Conservation (phyloP, 75 land plant species). For the Isoetes taiwanensis region DNA sequence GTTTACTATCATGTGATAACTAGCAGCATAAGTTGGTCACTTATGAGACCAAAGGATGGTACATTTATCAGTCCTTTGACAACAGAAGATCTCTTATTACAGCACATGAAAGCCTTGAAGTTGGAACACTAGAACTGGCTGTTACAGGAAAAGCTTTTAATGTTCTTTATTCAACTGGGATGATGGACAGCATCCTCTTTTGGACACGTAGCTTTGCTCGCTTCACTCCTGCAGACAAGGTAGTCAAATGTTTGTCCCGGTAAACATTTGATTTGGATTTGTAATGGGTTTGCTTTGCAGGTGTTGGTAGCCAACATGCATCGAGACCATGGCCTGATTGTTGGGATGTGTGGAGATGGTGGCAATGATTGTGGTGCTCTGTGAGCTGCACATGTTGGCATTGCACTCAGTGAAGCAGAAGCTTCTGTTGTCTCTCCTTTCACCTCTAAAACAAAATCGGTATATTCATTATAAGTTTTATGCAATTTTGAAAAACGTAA, state of each 20-base stretch:
- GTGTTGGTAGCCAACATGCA: not conserved
- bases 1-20: too few relatives aligned
- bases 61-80: not conserved
- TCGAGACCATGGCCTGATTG: not conserved
- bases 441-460: constrained; percentile 2
- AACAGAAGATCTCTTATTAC: not conserved
- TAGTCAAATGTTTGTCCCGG: too few relatives aligned
- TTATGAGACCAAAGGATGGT: too few relatives aligned
- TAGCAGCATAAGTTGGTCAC: not conserved
- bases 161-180: not conserved
- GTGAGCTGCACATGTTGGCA: constrained; percentile 3
- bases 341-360: constrained; percentile 6
- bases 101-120: constrained; percentile 6
- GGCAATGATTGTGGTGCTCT: constrained; percentile 3
- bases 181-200: not conserved
- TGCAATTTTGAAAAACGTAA: too few relatives aligned
- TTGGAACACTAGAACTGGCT: not conserved
- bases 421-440: constrained; percentile 6
- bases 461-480: too few relatives aligned
- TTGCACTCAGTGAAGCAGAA: constrained; percentile 7
- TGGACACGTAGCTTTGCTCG: not conserved
- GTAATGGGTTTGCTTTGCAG: too few relatives aligned
- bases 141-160: constrained; percentile 5
- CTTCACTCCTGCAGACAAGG: constrained; percentile 2
- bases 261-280: too few relatives aligned